Evolutionary conservation across 1,284 basidiomycete genomes (phyloP).

Genomic region (Trichosporon sp.): DNA sequence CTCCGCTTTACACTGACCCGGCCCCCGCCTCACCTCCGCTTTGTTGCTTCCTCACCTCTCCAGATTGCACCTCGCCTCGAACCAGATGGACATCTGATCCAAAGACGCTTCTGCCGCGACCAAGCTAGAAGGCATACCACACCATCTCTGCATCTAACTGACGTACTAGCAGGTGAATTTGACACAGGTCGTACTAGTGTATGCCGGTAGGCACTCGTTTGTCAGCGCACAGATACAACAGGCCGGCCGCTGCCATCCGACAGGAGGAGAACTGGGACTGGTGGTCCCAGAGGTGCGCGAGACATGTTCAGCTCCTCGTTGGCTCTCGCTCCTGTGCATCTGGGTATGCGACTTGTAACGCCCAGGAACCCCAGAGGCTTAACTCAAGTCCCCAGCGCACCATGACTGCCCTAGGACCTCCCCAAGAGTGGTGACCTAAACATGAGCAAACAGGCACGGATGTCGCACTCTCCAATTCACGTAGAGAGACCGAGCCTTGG

Average conservation of each 20-base stretch:
- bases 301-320: not conserved
- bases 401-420: not conserved
- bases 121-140: not conserved
- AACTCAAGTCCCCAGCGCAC: not conserved
- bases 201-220: not conserved
- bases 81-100: not conserved
- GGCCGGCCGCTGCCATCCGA: not conserved
- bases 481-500: not conserved
- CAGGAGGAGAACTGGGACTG: too few relatives aligned
- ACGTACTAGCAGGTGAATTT: not conserved
- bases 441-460: not conserved
- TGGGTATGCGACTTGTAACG: not conserved
- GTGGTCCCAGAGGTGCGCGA: not conserved
- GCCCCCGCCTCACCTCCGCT: not conserved
- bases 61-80: not conserved
- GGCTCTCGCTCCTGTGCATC: not conserved
- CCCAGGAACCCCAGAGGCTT: not conserved
- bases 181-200: not conserved
- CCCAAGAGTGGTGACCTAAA: not conserved
- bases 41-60: not conserved
- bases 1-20: too few relatives aligned
- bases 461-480: not conserved
- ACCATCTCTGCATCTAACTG: not conserved
- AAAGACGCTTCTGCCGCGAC: too few relatives aligned
- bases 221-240: not conserved